Percentiles rank a stretch among this genome's conserved stretches.
Conservation (phyloP, 2,329 filamentous ascomycete genomes). For the Daldinia sp. region DNA sequence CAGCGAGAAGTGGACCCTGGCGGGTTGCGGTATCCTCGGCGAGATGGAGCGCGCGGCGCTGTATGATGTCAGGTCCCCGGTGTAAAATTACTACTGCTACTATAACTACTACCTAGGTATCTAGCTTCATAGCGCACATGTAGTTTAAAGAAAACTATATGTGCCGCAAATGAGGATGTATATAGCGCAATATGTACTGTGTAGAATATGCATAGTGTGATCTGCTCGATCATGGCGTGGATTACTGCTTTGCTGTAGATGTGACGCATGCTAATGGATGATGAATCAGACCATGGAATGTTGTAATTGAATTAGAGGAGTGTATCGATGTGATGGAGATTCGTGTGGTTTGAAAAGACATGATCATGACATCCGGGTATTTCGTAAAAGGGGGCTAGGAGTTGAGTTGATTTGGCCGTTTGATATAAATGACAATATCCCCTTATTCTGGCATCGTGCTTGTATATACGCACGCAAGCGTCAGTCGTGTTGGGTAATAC, state of each 20-base stretch:
- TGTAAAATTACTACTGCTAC: slow-evolving; percentile 14
- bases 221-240: not conserved
- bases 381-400: no score
- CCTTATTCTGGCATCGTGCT: no score
- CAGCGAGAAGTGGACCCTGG: slow-evolving; percentile 84
- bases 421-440: no score
- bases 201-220: not conserved
- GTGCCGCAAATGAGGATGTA: slow-evolving; percentile 13
- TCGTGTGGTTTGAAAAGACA: no score
- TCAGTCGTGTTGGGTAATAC: no score
- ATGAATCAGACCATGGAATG: not conserved
- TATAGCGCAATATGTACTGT: slow-evolving; percentile 13
- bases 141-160: not conserved
- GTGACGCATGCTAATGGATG: not conserved
- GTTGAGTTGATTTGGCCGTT: no score
- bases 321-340: not conserved
- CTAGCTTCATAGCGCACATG: no score
- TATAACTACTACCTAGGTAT: not conserved
- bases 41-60: slow-evolving; percentile 79
- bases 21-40: slow-evolving; percentile 83
- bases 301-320: not conserved
- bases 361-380: no score
- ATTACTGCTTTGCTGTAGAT: not conserved
- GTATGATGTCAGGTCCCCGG: slow-evolving; percentile 46
- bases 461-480: no score